Percentiles rank a stretch among this genome's conserved stretches.
Evolutionary conservation across 106 monocot species (phyloP).

Genomic region (Acorus gramineus): DNA sequence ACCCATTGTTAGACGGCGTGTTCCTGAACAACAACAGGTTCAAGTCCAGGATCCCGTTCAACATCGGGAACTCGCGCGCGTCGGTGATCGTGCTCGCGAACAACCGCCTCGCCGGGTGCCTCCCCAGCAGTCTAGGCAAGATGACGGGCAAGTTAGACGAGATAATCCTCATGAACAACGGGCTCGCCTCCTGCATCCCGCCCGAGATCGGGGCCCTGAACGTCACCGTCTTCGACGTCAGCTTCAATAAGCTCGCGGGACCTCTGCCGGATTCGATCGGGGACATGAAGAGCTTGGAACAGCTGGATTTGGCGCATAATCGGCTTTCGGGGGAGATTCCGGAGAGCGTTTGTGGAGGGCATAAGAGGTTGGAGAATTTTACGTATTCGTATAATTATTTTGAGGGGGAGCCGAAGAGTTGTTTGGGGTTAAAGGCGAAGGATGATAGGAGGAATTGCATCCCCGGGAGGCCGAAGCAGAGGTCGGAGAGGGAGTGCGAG

Average conservation of each 20-base stretch:
- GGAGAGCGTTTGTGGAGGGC: slow-evolving; percentile 35
- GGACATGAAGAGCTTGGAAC: slow-evolving; percentile 40
- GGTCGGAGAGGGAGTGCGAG: slow-evolving; percentile 33
- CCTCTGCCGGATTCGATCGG: slow-evolving; percentile 51
- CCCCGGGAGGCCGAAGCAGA: slow-evolving; percentile 31
- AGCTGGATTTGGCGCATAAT: slow-evolving; percentile 68
- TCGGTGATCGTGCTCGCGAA: slow-evolving; percentile 46
- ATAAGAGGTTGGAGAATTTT: slow-evolving; percentile 59
- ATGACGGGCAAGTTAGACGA: slow-evolving; percentile 36
- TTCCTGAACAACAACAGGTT: slow-evolving; percentile 61
- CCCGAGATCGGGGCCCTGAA: slow-evolving; percentile 51
- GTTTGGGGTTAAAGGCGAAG: slow-evolving; percentile 17
- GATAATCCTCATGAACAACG: slow-evolving; percentile 34
- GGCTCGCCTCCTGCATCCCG: slow-evolving; percentile 42
- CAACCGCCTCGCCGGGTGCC: slow-evolving; percentile 32
- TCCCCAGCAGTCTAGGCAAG: slow-evolving; percentile 31
- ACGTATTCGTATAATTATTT: slow-evolving; percentile 67
- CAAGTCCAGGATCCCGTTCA: slow-evolving; percentile 22
- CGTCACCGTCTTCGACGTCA: slow-evolving; percentile 58
- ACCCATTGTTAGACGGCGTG: slow-evolving; percentile 31
- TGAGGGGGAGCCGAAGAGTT: slow-evolving; percentile 42
- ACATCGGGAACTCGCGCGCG: slow-evolving; percentile 33
- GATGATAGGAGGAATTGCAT: slow-evolving; percentile 56
- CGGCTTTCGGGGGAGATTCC: slow-evolving; percentile 48
- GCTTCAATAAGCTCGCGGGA: slow-evolving; percentile 49